A percentile compares a stretch with the other conserved stretches of the same genome.
These are phyloP conservation scores for Atkinsonella texensis DNA, from an alignment of 2,329 filamentous ascomycete genomes.

Conservation along the genomic window DNA sequence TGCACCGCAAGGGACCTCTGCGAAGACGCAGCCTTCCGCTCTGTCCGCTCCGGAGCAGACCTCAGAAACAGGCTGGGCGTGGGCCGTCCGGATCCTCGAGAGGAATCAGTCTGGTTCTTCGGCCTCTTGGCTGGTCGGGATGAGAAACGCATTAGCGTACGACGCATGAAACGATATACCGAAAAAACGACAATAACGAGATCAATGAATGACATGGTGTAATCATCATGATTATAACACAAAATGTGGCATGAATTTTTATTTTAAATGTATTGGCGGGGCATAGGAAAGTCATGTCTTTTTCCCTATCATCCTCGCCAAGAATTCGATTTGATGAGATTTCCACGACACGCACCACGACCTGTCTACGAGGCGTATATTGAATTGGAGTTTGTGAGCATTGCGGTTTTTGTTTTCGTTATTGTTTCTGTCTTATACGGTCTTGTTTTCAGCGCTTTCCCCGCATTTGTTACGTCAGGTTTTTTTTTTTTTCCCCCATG, in stretches of 20 bases:
- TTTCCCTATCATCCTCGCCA: too few relatives aligned
- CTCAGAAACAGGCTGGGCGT: slow-evolving; percentile 58
- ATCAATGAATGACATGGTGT: slow-evolving; percentile 15
- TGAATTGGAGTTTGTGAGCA: too few relatives aligned
- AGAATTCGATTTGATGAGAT: too few relatives aligned
- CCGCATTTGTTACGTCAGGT: too few relatives aligned
- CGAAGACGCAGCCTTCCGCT: slow-evolving; percentile 60
- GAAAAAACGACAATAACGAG: slow-evolving; percentile 23
- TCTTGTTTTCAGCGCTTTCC: too few relatives aligned
- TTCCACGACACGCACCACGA: too few relatives aligned
- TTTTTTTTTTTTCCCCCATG: not conserved
- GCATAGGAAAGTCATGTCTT: too few relatives aligned
- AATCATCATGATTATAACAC: not conserved
- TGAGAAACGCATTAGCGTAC: slow-evolving; percentile 31
- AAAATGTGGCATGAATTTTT: not conserved
- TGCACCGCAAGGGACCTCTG: slow-evolving; percentile 61
- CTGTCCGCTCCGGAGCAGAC: slow-evolving; percentile 53
- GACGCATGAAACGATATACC: slow-evolving; percentile 32
- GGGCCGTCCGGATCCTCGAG: slow-evolving; percentile 27
- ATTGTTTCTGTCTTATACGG: too few relatives aligned
- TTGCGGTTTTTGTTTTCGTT: too few relatives aligned
- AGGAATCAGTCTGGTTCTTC: slow-evolving; percentile 41
- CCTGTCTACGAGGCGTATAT: too few relatives aligned
- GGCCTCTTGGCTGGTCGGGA: slow-evolving; percentile 28
- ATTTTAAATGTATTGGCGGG: not conserved